Conservation (phyloP, 2,329 filamentous ascomycete genomes). For the Aspergillus flavus region DNA sequence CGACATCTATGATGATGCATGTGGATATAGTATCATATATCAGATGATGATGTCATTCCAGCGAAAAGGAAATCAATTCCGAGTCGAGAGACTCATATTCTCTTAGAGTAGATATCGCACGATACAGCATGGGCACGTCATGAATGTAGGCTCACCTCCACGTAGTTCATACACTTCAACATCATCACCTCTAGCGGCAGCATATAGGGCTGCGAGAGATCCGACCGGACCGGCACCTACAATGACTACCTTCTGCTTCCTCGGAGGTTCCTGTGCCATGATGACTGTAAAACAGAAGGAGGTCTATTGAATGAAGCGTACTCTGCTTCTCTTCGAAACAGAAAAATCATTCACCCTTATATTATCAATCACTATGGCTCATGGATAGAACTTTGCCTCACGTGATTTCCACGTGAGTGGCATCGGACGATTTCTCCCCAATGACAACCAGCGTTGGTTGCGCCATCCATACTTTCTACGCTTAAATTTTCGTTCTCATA, state of each 20-base stretch:
- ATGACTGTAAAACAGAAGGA: not conserved
- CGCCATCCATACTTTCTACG: not conserved
- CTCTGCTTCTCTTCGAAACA: not conserved
- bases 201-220: constrained; percentile 87
- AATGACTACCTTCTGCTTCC: constrained; percentile 71
- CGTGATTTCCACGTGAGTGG: not conserved
- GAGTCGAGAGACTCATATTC: not conserved
- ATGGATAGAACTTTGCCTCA: not conserved
- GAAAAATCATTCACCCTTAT: not conserved
- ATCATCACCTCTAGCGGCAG: constrained; percentile 80
- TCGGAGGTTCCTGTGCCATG: constrained; percentile 18
- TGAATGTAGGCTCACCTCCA: constrained; percentile 65
- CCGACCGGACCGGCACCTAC: constrained; percentile 94
- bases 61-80: not conserved
- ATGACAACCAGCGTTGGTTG: not conserved
- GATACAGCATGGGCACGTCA: not conserved
- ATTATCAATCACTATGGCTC: not conserved
- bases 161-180: constrained; percentile 95
- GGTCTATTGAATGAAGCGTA: not conserved
- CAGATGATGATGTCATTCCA: not conserved
- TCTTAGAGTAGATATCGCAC: not conserved
- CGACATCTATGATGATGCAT: not conserved
- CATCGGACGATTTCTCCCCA: not conserved
- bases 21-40: not conserved
- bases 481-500: not conserved